Evolutionary conservation across 768 basidiomycete genomes (phyloP).

Genomic region (Cystobasidium onofrii): DNA sequence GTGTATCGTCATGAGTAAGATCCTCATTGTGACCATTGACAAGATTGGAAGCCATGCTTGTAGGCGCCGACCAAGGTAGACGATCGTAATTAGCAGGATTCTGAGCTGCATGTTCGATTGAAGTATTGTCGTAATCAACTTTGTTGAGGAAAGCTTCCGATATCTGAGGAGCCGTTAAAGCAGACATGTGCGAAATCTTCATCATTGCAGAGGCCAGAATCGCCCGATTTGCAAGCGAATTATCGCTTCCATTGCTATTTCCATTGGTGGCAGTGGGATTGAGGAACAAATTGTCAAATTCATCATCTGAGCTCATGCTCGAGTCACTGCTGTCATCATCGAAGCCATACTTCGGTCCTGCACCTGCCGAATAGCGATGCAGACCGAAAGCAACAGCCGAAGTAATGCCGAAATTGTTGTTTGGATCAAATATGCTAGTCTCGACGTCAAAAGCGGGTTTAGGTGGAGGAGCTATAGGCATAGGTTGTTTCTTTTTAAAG

Average conservation of each 20-base stretch:
- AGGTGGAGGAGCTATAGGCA: neutral
- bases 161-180: neutral
- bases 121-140: neutral
- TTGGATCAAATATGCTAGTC: constrained; percentile 5
- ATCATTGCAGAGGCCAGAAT: neutral
- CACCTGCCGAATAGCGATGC: neutral
- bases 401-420: neutral
- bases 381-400: neutral
- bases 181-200: neutral
- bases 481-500: neutral
- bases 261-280: neutral
- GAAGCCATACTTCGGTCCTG: neutral
- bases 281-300: neutral
- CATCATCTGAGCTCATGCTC: neutral
- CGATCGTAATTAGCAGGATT: constrained; percentile 10
- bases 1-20: neutral
- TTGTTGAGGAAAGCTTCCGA: neutral
- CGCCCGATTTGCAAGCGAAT: neutral
- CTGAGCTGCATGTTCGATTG: constrained; percentile 2
- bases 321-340: neutral
- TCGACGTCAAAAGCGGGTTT: constrained; percentile 1
- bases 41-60: neutral
- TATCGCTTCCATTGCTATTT: neutral
- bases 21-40: neutral
- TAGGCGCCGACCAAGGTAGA: neutral